Evolutionary conservation across 257 asterid species (phyloP), one percentile per base, ranked within the genome.

Genomic region (Rauvolfia tetraphylla): DNA sequence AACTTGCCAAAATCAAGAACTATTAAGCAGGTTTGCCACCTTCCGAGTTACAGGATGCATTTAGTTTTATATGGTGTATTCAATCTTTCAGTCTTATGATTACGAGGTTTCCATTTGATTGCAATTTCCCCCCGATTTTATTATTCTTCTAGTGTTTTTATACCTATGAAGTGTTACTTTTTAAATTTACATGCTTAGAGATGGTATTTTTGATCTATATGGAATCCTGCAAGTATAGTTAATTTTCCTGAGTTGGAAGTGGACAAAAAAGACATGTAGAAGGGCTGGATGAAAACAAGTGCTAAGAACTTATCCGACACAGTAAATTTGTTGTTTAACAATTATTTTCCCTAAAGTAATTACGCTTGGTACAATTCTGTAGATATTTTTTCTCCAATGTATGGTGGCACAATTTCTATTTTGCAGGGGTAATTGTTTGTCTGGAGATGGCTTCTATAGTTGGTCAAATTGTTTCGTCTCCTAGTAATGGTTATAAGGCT

Each of bases 401-500:
- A 63, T 63, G 69, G 17, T 63, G 44, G 6, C 25, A 33, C 25
- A 33, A 31, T 15, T 65, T 46, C 38, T 65, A 6, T 65, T 65
- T 36, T 8, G 70, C 70, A 65, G 46, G 7, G 27, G 70, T 36
- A 65, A 22, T 33, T 17, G 7, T 27, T 22, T 41, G 44, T 41
- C 8, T 8, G 44, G 75, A 34, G 87, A 92, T 91, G 97, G 87
- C 87, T 74, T 92, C 96, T 68, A 74, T 85, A 79, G 77, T 86
- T 76, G 88, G 88, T 80, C 97, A 87, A 79, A 81, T 95, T 79
- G 81, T 85, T 81, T 78, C 87, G 46, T 86, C 94, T 79, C 87
- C 93, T 29, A 89, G 78, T 75, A 90, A 63, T 79, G 90, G 87
- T 68, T 75, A 86, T 68, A 91, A 93, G 87, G 86, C 83, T 74